These are phyloP conservation scores for Termitomyces sp. DNA, from an alignment of 768 basidiomycete genomes.

Conservation along the genomic window DNA sequence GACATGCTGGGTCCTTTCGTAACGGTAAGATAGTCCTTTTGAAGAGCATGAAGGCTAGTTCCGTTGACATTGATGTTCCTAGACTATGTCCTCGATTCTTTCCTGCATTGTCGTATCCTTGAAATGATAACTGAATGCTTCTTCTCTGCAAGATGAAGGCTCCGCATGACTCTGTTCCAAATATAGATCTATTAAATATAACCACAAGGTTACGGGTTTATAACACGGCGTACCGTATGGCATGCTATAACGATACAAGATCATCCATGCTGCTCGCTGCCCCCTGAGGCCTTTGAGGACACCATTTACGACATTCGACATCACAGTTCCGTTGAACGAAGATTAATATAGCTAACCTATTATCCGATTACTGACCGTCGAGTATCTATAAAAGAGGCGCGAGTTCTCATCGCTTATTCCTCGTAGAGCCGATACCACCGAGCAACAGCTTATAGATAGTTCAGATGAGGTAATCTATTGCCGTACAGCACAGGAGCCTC, in stretches of 20 bases:
- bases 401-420: slow-evolving; percentile 2
- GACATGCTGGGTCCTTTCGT: not conserved
- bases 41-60: not conserved
- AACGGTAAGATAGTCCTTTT: too few relatives aligned
- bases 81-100: not conserved
- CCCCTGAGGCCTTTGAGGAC: not conserved
- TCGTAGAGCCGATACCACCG: not conserved
- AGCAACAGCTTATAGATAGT: not conserved
- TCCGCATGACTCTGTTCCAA: not conserved
- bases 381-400: slow-evolving; percentile 3
- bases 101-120: not conserved
- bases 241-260: not conserved
- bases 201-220: not conserved
- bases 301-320: not conserved
- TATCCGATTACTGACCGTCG: slow-evolving; percentile 8
- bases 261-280: not conserved
- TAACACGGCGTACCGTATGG: not conserved
- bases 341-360: not conserved
- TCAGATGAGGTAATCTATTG: not conserved
- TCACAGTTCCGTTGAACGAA: not conserved
- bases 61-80: not conserved
- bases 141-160: not conserved
- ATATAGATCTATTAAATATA: not conserved
- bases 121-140: not conserved
- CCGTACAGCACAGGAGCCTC: not conserved